Base-by-base conservation (phyloP, 495 filamentous ascomycete species). In the Hypoxylon fuscum region DNA sequence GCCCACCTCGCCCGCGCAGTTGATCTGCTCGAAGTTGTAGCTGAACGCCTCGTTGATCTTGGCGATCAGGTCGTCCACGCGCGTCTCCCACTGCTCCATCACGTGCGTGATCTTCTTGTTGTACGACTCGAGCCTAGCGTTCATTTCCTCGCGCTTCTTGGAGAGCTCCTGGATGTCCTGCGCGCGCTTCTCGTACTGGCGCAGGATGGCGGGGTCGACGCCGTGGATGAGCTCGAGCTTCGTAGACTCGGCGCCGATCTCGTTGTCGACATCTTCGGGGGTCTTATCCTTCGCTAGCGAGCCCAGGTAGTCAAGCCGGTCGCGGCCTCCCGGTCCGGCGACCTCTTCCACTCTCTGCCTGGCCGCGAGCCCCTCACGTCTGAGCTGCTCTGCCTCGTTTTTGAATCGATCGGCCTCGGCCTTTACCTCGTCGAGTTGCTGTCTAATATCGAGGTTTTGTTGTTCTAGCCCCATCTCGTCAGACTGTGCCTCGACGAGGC, bases 21-120 rank as follows among this genome's bases (percentile, higher is more conserved):
- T 91, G 70, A 98, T 98, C 71, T 93, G 90, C 63, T 87, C 84
- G 71, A 98, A 97, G 64, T 93, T 96, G 64, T 92, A 85, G 0
- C 87, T 85, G 68, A 98, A 98, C 1, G 93, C 93, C 20, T 90
- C 87, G 68, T 90, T 96, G 72, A 98, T 97, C 68, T 86, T 87
- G 31, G 76, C 75, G 35, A 97, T 81, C 14, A 98, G 81, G 7
- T 76, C 78, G 62, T 98, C 93, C 15, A 98, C 80, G 65, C 83
- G 74, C 0, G 95, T 96, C 71, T 98, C 95, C 92, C 92, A 98
- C 37, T 83, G 80, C 18, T 74, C 74, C 42, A 80, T 79, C 32
- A 86, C 68, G 8, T 81, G 73, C 0, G 75, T 70, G 17, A 91
- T 93, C 35, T 78, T 78, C 9, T 66, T 68, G 10, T 79, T 73